These are phyloP conservation scores for Fusarium hostae DNA, from an alignment of 2,329 filamentous ascomycete genomes.

Conservation along the genomic window DNA sequence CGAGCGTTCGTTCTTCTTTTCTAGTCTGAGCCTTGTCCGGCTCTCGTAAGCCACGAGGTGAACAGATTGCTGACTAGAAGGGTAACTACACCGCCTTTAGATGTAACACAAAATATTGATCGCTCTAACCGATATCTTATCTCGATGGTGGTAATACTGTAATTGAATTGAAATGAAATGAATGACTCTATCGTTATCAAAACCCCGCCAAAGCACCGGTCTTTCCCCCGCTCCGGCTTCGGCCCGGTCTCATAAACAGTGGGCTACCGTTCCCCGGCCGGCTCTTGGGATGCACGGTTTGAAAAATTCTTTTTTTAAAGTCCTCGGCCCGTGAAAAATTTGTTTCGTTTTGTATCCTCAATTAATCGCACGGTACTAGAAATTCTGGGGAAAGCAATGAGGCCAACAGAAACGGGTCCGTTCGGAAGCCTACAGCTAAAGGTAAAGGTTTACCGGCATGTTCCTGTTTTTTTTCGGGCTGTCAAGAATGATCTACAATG, in stretches of 20 bases:
- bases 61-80: slow-evolving; percentile 10
- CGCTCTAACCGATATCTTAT: slow-evolving; percentile 25
- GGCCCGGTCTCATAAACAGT: slow-evolving; percentile 27
- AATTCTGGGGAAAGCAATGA: slow-evolving; percentile 29
- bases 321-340: slow-evolving; percentile 6
- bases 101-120: not conserved
- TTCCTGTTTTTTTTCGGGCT: slow-evolving; percentile 10
- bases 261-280: slow-evolving; percentile 35
- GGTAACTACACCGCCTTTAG: slow-evolving; percentile 23
- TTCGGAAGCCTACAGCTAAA: not conserved
- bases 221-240: slow-evolving; percentile 34
- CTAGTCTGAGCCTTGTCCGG: slow-evolving; percentile 17
- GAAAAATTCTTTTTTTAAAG: not conserved
- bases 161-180: not conserved
- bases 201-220: slow-evolving; percentile 26
- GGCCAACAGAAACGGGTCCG: slow-evolving; percentile 1
- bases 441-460: slow-evolving; percentile 1
- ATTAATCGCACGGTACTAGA: slow-evolving; percentile 31
- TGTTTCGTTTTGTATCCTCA: slow-evolving; percentile 7
- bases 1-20: not conserved
- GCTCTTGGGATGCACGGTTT: not conserved
- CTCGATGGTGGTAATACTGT: not conserved
- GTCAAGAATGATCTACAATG: slow-evolving; percentile 6
- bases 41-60: slow-evolving; percentile 26
- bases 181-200: slow-evolving; percentile 14